Conservation (phyloP, 352 stramenopile genomes). For the Pythium folliculosum region DNA sequence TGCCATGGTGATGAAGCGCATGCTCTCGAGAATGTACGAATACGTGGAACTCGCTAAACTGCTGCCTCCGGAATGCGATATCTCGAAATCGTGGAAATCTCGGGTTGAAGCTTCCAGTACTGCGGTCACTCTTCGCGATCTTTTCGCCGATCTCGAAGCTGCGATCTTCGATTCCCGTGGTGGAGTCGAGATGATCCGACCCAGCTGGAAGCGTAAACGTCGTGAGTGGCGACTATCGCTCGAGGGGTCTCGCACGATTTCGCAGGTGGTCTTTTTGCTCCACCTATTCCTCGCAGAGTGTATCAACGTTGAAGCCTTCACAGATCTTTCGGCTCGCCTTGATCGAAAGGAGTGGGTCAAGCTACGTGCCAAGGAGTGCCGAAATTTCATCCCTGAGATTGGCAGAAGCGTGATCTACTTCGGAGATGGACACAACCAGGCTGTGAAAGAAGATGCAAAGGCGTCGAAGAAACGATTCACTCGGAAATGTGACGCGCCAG, state of each 20-base stretch:
- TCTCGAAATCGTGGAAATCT: conserved; percentile 40
- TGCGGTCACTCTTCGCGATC: conserved; percentile 36
- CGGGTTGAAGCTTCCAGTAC: conserved; percentile 36
- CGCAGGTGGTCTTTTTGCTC: conserved; percentile 72
- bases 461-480: conserved; percentile 75
- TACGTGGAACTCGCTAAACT: conserved; percentile 63
- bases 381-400: conserved; percentile 79
- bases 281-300: conserved; percentile 77
- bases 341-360: conserved; percentile 81
- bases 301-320: conserved; percentile 77
- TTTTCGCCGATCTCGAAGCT: conserved; percentile 67
- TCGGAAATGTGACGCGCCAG: conserved; percentile 63
- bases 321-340: conserved; percentile 71
- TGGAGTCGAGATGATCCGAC: conserved; percentile 58
- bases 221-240: conserved; percentile 72
- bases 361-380: conserved; percentile 63
- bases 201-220: conserved; percentile 75
- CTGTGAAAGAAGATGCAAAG: conserved; percentile 81
- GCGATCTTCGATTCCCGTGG: conserved; percentile 43
- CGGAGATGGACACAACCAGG: conserved; percentile 76
- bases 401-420: conserved; percentile 76
- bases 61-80: conserved; percentile 49
- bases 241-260: conserved; percentile 64
- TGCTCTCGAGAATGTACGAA: conserved; percentile 62
- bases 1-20: conserved; percentile 48